Evolutionary conservation across 805 yeast species (phyloP).

Genomic region (Candida verbasci): DNA sequence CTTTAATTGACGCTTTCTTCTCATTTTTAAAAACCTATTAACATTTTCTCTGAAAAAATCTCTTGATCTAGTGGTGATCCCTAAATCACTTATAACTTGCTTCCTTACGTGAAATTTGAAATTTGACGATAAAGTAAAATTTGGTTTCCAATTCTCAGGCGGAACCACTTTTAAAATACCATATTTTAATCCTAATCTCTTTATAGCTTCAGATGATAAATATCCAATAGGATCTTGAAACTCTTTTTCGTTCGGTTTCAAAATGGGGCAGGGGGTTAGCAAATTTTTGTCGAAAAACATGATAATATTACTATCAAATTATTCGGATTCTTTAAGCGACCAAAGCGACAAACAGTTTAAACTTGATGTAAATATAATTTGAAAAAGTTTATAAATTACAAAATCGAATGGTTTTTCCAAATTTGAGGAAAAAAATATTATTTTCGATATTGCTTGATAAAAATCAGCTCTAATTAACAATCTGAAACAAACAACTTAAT

Average conservation of each 20-base stretch:
- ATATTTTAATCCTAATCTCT: slow-evolving; percentile 39
- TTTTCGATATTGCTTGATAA: too few relatives aligned
- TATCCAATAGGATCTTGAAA: slow-evolving; percentile 49
- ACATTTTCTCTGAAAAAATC: slow-evolving; percentile 59
- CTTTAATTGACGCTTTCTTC: slow-evolving; percentile 20
- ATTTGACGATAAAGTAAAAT: slow-evolving; percentile 48
- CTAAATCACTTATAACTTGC: slow-evolving; percentile 64
- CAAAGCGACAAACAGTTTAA: not conserved
- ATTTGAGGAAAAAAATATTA: too few relatives aligned
- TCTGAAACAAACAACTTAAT: too few relatives aligned
- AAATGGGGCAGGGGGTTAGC: slow-evolving; percentile 41
- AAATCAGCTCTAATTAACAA: too few relatives aligned
- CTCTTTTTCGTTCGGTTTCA: slow-evolving; percentile 41
- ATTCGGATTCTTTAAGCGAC: slow-evolving; percentile 5
- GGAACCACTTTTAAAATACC: slow-evolving; percentile 55
- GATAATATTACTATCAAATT: slow-evolving; percentile 5
- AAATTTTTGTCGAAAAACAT: slow-evolving; percentile 9
- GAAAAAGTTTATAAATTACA: not conserved
- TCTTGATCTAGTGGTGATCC: slow-evolving; percentile 58
- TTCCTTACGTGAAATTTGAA: slow-evolving; percentile 65
- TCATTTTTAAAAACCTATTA: slow-evolving; percentile 52
- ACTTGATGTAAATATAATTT: not conserved
- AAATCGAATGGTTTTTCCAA: not conserved
- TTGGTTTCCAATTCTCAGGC: slow-evolving; percentile 51
- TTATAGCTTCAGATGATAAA: slow-evolving; percentile 37